Conservation (phyloP, 169 alveolate genomes). For the Cryptosporidium sp. region DNA sequence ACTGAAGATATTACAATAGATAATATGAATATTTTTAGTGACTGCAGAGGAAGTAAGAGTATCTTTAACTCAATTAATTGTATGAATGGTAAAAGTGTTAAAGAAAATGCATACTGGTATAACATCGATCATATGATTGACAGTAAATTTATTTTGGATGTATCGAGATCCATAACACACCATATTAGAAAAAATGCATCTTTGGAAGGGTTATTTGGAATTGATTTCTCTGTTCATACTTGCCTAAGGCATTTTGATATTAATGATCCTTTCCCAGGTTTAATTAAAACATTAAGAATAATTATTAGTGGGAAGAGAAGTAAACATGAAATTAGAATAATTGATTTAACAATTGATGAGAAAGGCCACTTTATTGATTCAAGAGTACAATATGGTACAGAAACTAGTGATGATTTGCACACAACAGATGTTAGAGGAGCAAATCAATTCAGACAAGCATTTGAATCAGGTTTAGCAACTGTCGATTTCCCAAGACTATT, state of each 20-base stretch:
- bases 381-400: constrained; percentile 70
- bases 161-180: constrained; percentile 64
- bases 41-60: constrained; percentile 27
- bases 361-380: constrained; percentile 74
- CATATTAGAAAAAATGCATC: constrained; percentile 73
- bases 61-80: constrained; percentile 29
- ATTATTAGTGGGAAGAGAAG: constrained; percentile 69
- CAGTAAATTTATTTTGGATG: constrained; percentile 69
- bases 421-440: constrained; percentile 75
- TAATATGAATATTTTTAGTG: constrained; percentile 50
- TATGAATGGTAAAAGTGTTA: constrained; percentile 25
- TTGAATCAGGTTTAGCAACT: constrained; percentile 75
- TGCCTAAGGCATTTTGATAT: constrained; percentile 71
- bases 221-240: constrained; percentile 70
- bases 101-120: constrained; percentile 73
- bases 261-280: constrained; percentile 76
- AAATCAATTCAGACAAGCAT: constrained; percentile 75
- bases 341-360: constrained; percentile 66
- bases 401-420: constrained; percentile 63
- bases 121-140: constrained; percentile 59
- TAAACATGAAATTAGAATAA: constrained; percentile 64
- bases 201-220: constrained; percentile 63
- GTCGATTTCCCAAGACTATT: constrained; percentile 72
- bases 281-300: constrained; percentile 62
- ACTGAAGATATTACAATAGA: constrained; percentile 49